Percentiles rank a stretch among this genome's conserved stretches.
These are phyloP conservation scores for Purpureocillium takamizusanense DNA, from an alignment of 2,329 filamentous ascomycete genomes.

Conservation along the genomic window DNA sequence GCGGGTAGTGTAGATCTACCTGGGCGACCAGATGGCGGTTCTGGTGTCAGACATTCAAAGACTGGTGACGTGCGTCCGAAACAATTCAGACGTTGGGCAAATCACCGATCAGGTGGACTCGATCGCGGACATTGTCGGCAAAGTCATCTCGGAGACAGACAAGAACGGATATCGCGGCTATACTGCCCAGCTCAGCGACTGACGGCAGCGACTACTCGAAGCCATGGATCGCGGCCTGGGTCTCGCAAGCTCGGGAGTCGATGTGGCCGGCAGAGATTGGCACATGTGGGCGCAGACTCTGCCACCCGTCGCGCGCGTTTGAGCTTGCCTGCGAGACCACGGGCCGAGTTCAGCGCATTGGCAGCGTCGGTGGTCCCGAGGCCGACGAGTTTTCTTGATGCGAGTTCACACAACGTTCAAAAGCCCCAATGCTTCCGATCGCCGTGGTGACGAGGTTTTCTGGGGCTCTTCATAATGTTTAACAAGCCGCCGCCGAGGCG, in stretches of 20 bases:
- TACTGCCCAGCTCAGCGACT: constrained; percentile 50
- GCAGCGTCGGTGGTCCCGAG: constrained; percentile 22
- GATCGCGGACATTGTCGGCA: constrained; percentile 62
- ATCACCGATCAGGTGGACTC: constrained; percentile 62
- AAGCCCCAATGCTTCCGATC: background rate
- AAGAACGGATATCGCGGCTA: constrained; percentile 41
- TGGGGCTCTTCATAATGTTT: background rate
- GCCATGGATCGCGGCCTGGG: constrained; percentile 52
- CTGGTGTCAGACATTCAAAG: constrained; percentile 74
- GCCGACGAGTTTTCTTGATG: constrained; percentile 38
- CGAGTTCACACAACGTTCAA: constrained; percentile 7
- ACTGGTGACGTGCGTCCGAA: constrained; percentile 65
- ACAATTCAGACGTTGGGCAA: constrained; percentile 51
- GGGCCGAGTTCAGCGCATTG: constrained; percentile 47
- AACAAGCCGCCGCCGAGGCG: no score
- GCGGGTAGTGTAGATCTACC: constrained; percentile 49
- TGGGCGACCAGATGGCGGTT: constrained; percentile 73
- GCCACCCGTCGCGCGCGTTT: constrained; percentile 78
- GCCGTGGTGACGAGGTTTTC: no score
- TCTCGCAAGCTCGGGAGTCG: constrained; percentile 40
- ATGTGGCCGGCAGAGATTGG: constrained; percentile 45
- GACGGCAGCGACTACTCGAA: constrained; percentile 56
- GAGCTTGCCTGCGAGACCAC: constrained; percentile 77
- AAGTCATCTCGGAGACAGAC: constrained; percentile 59
- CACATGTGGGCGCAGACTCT: constrained; percentile 60